These are phyloP conservation scores for Penicillium odoratum DNA, from an alignment of 495 filamentous ascomycete genomes.

Conservation along the genomic window DNA sequence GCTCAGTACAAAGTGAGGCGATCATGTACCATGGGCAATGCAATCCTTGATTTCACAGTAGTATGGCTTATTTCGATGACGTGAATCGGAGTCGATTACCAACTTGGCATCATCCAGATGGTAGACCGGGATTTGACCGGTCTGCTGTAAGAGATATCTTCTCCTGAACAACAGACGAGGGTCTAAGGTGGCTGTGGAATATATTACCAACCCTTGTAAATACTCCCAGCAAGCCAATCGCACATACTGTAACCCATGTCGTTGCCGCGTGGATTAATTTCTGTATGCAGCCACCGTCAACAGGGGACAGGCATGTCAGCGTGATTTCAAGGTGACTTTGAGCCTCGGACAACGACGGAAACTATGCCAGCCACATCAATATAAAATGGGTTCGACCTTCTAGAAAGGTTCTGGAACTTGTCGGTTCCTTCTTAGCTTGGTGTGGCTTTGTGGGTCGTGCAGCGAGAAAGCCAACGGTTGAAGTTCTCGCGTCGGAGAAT, in stretches of 20 bases:
- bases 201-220: neutral
- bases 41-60: neutral
- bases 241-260: neutral
- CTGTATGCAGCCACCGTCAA: conserved; percentile 14
- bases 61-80: neutral
- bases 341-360: conserved; percentile 9
- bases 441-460: conserved; percentile 7
- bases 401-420: conserved; percentile 23
- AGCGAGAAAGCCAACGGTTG: conserved; percentile 1
- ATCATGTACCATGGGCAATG: neutral
- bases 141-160: conserved; percentile 12
- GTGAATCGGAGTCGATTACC: neutral
- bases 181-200: neutral
- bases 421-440: conserved; percentile 4
- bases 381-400: conserved; percentile 18
- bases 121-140: conserved; percentile 1
- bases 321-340: conserved; percentile 10
- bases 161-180: conserved; percentile 1
- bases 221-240: neutral
- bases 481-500: neutral
- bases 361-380: conserved; percentile 19
- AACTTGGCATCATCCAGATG: conserved; percentile 1
- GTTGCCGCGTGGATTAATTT: conserved; percentile 12
- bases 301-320: conserved; percentile 7
- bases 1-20: conserved; percentile 1